Percentiles rank a stretch among this genome's conserved stretches.
These are phyloP conservation scores for Hymenoscyphus salicellus DNA, from an alignment of 2,329 filamentous ascomycete genomes.

Conservation along the genomic window DNA sequence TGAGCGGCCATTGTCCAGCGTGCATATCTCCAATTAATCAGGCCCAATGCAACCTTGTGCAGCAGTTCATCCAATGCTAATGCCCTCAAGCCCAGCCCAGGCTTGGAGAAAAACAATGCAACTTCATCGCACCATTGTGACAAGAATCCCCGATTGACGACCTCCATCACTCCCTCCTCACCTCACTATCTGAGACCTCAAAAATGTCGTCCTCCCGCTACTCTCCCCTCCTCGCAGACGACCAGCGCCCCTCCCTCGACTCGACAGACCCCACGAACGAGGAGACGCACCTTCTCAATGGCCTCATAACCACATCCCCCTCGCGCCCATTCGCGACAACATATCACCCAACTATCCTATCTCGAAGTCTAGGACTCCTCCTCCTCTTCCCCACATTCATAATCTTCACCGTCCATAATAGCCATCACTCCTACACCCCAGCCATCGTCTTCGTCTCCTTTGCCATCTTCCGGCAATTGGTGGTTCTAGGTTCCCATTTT, in stretches of 20 bases:
- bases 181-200: neutral
- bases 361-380: conserved; percentile 15
- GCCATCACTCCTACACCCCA: conserved; percentile 2
- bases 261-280: conserved; percentile 11
- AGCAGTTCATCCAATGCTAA: neutral
- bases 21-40: too few species aligned
- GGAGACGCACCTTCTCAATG: conserved; percentile 15
- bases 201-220: conserved; percentile 21
- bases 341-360: conserved; percentile 19
- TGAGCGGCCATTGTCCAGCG: too few species aligned
- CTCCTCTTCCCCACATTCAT: conserved; percentile 23
- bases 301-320: conserved; percentile 19
- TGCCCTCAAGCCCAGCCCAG: neutral
- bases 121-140: neutral
- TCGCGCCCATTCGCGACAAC: conserved; percentile 21
- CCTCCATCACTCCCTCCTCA: neutral
- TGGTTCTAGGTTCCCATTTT: conserved; percentile 21
- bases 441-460: conserved; percentile 26
- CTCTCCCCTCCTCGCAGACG: conserved; percentile 19
- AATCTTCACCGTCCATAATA: conserved; percentile 21
- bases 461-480: conserved; percentile 19
- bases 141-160: neutral
- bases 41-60: neutral
- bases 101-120: neutral
- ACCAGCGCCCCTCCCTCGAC: conserved; percentile 10